Conservation (phyloP, 805 yeast genomes). For the Cyberlindnera lachancei region DNA sequence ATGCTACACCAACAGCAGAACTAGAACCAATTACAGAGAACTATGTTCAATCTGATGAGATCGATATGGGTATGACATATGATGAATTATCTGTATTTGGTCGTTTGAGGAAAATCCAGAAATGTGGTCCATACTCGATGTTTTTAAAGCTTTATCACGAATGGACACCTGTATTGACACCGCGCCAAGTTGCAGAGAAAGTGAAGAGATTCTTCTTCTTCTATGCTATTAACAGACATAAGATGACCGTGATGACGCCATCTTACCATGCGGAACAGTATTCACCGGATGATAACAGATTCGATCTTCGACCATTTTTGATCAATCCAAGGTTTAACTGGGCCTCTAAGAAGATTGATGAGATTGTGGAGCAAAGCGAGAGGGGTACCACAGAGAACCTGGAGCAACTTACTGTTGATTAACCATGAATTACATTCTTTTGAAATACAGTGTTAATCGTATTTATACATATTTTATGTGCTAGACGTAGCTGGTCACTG, state of each 20-base stretch:
- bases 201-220: conserved; percentile 89
- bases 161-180: conserved; percentile 83
- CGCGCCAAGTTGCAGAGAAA: conserved; percentile 82
- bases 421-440: too few relatives aligned
- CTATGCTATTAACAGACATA: conserved; percentile 93
- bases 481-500: too few relatives aligned
- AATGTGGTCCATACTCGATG: conserved; percentile 96
- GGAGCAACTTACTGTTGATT: conserved; percentile 41
- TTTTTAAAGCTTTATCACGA: conserved; percentile 82
- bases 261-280: conserved; percentile 97
- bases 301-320: conserved; percentile 92
- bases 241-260: conserved; percentile 96
- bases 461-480: too few relatives aligned
- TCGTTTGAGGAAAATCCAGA: conserved; percentile 79
- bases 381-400: conserved; percentile 26
- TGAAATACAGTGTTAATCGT: too few relatives aligned
- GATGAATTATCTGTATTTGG: conserved; percentile 92
- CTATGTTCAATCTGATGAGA: conserved; percentile 93
- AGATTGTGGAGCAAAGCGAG: conserved; percentile 54
- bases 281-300: conserved; percentile 96
- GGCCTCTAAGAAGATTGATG: conserved; percentile 86
- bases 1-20: conserved; percentile 97
- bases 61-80: conserved; percentile 97
- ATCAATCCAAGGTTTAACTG: conserved; percentile 84
- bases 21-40: conserved; percentile 90